Evolutionary conservation across 2,329 filamentous ascomycete genomes (phyloP).

Genomic region (Fusarium stilboides): DNA sequence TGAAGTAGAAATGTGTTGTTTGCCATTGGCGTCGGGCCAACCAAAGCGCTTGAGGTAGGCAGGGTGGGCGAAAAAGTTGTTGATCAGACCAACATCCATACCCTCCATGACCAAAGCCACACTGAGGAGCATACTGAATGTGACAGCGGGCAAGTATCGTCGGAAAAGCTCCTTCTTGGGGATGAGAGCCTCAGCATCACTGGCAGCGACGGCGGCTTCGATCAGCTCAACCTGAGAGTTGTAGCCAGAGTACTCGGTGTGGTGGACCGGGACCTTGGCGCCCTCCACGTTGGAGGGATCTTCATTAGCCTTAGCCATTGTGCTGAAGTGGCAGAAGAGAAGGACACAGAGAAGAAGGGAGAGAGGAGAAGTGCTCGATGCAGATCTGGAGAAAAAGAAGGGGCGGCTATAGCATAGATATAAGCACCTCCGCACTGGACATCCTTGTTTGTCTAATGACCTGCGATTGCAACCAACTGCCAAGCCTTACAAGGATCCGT

Average conservation of each 20-base stretch:
- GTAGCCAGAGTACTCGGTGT: conserved; percentile 48
- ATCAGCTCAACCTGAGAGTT: conserved; percentile 51
- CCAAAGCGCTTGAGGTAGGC: conserved; percentile 62
- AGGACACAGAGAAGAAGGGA: background rate
- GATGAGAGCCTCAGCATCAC: conserved; percentile 50
- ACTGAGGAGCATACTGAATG: conserved; percentile 52
- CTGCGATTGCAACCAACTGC: background rate
- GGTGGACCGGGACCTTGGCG: conserved; percentile 34
- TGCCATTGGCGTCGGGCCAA: conserved; percentile 51
- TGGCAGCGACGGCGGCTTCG: conserved; percentile 52
- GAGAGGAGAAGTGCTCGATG: conserved; percentile 20
- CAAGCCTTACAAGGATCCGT: conserved; percentile 26
- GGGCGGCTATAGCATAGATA: conserved; percentile 17
- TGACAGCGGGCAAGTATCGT: conserved; percentile 51
- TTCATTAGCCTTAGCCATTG: conserved; percentile 30
- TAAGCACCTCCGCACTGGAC: conserved; percentile 28
- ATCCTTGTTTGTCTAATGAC: background rate
- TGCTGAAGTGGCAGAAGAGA: background rate
- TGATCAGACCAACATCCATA: conserved; percentile 59
- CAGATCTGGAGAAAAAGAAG: conserved; percentile 31
- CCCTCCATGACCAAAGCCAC: conserved; percentile 58
- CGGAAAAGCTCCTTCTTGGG: conserved; percentile 53
- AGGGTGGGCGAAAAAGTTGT: conserved; percentile 60
- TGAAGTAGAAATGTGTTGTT: conserved; percentile 59
- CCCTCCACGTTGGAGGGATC: conserved; percentile 32